A percentile compares a stretch with the other conserved stretches of the same genome.
Conservation (phyloP, 495 filamentous ascomycete genomes). For the Talaromyces thailandensis region DNA sequence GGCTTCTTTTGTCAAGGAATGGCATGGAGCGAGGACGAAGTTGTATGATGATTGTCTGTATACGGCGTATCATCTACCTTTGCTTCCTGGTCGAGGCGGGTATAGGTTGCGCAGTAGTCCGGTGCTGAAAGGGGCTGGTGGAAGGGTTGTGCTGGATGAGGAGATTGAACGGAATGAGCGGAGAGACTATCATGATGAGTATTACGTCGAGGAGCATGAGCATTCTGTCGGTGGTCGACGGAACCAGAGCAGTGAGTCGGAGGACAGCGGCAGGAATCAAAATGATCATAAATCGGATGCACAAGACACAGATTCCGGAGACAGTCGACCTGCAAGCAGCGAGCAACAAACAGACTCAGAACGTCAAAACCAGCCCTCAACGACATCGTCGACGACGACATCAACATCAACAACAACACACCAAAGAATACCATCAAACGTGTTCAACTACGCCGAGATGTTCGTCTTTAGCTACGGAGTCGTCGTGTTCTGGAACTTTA, state of each 20-base stretch:
- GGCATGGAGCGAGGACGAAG: conserved; percentile 90
- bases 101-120: conserved; percentile 84
- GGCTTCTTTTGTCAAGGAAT: conserved; percentile 77
- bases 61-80: conserved; percentile 83
- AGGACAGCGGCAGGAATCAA: background rate
- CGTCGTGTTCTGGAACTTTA: conserved; percentile 98
- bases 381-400: conserved; percentile 12
- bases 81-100: conserved; percentile 77
- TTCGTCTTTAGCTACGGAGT: conserved; percentile 98
- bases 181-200: conserved; percentile 84
- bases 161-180: conserved; percentile 92
- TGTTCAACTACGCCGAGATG: conserved; percentile 80
- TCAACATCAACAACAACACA: conserved; percentile 19
- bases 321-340: conserved; percentile 5
- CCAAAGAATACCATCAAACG: conserved; percentile 50
- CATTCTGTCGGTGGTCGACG: conserved; percentile 13
- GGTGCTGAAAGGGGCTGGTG: conserved; percentile 82
- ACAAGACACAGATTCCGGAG: conserved; percentile 3
- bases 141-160: conserved; percentile 85
- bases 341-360: background rate
- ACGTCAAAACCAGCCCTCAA: conserved; percentile 3
- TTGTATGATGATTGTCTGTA: conserved; percentile 99
- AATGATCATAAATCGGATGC: background rate
- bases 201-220: conserved; percentile 51
- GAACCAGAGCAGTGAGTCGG: background rate